Percentiles rank a stretch among this genome's conserved stretches.
phyloP scores from a whole-genome alignment of 768 basidiomycete genomes.

The Sutorius australiensis region DNA sequence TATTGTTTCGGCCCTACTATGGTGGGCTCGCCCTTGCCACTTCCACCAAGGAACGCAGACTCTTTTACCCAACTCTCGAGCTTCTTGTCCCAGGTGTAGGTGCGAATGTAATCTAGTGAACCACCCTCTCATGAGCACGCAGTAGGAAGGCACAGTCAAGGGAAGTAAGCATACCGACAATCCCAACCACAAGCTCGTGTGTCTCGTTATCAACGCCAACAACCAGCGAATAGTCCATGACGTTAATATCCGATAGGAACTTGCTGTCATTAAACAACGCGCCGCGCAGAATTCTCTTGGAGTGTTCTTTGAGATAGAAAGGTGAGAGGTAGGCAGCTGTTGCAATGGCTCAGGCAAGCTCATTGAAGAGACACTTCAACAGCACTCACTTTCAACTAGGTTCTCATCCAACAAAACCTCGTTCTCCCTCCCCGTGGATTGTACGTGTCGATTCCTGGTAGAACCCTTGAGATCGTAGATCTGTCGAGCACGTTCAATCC shows the following conservation, averaged over 20 bases:
- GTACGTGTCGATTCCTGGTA: constrained; percentile 88
- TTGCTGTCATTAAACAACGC: constrained; percentile 94
- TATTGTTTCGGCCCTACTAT: constrained; percentile 97
- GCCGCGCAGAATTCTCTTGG: constrained; percentile 86
- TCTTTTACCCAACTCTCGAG: constrained; percentile 99
- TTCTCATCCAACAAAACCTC: constrained; percentile 97
- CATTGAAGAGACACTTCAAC: background rate
- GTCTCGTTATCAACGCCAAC: constrained; percentile 89
- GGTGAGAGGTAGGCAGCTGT: constrained; percentile 82
- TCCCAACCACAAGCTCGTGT: constrained; percentile 92
- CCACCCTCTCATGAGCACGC: constrained; percentile 3
- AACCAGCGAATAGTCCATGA: constrained; percentile 97
- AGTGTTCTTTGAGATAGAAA: constrained; percentile 94
- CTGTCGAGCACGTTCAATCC: constrained; percentile 36
- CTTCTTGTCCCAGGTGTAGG: constrained; percentile 98
- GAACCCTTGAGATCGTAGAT: constrained; percentile 98
- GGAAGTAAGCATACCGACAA: constrained; percentile 69
- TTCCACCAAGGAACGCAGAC: constrained; percentile 80
- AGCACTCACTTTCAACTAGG: constrained; percentile 73
- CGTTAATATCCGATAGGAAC: constrained; percentile 90
- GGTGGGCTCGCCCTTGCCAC: constrained; percentile 86
- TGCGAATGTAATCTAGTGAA: constrained; percentile 80
- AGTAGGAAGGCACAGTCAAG: background rate
- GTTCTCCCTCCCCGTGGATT: constrained; percentile 83
- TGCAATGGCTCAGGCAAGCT: constrained; percentile 8